phyloP scores from a whole-genome alignment of 176 grass and related monocot species.

The Oryza glaberrima region DNA sequence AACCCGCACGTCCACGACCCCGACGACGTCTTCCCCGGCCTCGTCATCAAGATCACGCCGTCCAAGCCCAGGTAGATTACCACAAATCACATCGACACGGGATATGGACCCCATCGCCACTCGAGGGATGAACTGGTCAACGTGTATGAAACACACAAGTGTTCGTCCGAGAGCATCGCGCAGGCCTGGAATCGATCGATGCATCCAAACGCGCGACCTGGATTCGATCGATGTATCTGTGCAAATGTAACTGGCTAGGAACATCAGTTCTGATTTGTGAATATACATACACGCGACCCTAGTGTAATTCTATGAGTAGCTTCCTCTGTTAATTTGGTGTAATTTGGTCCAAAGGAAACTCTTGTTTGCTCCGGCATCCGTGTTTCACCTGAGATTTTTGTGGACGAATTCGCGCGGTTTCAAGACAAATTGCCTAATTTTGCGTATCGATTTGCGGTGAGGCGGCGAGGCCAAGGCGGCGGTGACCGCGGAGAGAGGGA shows the following conservation, averaged over 20 bases:
- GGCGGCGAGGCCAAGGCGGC: too few species aligned
- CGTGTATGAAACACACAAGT: neutral
- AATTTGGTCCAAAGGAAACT: neutral
- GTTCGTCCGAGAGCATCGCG: neutral
- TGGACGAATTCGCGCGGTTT: too few species aligned
- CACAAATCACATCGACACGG: neutral
- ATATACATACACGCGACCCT: neutral
- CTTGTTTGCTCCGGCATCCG: neutral
- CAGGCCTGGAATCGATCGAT: neutral
- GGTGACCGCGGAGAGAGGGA: neutral
- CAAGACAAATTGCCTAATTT: too few species aligned
- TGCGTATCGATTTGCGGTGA: too few species aligned
- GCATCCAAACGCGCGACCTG: neutral
- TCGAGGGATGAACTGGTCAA: neutral
- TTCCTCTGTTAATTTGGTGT: too few species aligned
- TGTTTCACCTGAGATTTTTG: neutral
- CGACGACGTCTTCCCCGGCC: slow-evolving; percentile 95
- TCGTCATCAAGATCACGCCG: slow-evolving; percentile 83
- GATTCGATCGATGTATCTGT: neutral
- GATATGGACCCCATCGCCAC: neutral
- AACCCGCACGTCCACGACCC: slow-evolving; percentile 96
- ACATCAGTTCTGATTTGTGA: neutral
- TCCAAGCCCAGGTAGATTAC: slow-evolving; percentile 46
- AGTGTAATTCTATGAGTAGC: too few species aligned
- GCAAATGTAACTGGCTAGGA: neutral